phyloP scores from a whole-genome alignment of 441 rosid genomes.

The Populus hybrid region DNA sequence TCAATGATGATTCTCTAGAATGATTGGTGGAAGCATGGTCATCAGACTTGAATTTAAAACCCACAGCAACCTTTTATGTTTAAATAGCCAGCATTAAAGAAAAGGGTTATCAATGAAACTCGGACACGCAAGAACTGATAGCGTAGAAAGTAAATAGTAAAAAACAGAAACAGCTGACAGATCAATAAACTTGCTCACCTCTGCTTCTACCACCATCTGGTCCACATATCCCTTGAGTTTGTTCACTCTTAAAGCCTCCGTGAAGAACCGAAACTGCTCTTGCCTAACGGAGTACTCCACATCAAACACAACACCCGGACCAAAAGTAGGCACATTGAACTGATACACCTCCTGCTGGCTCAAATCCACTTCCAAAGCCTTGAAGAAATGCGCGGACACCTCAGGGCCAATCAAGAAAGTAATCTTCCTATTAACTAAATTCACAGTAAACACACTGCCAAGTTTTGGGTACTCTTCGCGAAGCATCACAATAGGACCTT shows the following conservation, averaged over 20 bases:
- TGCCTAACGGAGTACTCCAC: conserved; percentile 89
- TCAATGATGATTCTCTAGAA: not conserved
- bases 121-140: not conserved
- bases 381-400: conserved; percentile 95
- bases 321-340: conserved; percentile 97
- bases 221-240: conserved; percentile 94
- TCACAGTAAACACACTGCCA: conserved; percentile 92
- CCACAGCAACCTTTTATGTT: not conserved
- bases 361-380: conserved; percentile 85
- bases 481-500: conserved; percentile 85
- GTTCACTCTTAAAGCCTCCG: conserved; percentile 80
- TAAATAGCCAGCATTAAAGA: not conserved
- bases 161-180: not conserved
- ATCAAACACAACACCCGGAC: conserved; percentile 97
- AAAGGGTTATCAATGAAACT: not conserved
- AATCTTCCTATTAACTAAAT: conserved; percentile 67
- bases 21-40: not conserved
- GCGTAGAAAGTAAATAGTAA: not conserved
- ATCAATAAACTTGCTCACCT: conserved; percentile 38
- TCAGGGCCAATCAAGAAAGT: conserved; percentile 96
- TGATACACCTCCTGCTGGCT: conserved; percentile 99
- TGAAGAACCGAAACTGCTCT: conserved; percentile 97
- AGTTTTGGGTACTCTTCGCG: conserved; percentile 91
- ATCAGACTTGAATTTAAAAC: not conserved
- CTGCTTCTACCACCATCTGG: conserved; percentile 93